These are phyloP conservation scores for Malus hybrid DNA, from an alignment of 331 rosid genomes.

Conservation along the genomic window DNA sequence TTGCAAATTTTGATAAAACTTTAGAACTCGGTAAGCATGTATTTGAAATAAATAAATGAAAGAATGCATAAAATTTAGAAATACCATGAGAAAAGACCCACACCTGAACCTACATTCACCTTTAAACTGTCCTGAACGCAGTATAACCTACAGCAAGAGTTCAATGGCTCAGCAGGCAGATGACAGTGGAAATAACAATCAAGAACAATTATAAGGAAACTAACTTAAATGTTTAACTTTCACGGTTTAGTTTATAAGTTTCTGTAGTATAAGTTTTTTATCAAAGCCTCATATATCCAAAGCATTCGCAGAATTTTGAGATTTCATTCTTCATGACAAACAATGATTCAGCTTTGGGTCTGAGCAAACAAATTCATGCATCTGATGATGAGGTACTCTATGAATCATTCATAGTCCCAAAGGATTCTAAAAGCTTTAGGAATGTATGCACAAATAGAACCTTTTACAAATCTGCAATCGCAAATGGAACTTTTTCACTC, in stretches of 20 bases:
- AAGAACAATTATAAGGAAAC: not conserved
- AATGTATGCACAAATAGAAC: not conserved
- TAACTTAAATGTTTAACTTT: not conserved
- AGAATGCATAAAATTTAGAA: not conserved
- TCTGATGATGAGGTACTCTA: not conserved
- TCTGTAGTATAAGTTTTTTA: not conserved
- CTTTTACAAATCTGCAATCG: not conserved
- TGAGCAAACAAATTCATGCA: not conserved
- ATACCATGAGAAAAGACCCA: constrained; percentile 20
- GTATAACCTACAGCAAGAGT: constrained; percentile 44
- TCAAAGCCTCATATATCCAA: not conserved
- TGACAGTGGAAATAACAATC: not conserved
- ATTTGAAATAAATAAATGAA: not conserved
- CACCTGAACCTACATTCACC: constrained; percentile 91
- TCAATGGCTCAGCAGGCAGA: constrained; percentile 20
- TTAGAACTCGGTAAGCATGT: not conserved
- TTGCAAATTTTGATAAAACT: not conserved
- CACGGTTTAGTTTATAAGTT: not conserved
- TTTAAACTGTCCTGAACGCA: constrained; percentile 74
- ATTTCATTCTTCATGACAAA: not conserved
- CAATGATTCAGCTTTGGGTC: not conserved
- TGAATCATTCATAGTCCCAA: not conserved
- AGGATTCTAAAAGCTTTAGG: not conserved
- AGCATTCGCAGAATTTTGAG: not conserved
- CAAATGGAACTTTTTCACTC: not conserved